Percentiles rank a stretch among this genome's conserved stretches.
These are phyloP conservation scores for Biscogniauxia marginata DNA, from an alignment of 2,329 filamentous ascomycete genomes.

Conservation along the genomic window DNA sequence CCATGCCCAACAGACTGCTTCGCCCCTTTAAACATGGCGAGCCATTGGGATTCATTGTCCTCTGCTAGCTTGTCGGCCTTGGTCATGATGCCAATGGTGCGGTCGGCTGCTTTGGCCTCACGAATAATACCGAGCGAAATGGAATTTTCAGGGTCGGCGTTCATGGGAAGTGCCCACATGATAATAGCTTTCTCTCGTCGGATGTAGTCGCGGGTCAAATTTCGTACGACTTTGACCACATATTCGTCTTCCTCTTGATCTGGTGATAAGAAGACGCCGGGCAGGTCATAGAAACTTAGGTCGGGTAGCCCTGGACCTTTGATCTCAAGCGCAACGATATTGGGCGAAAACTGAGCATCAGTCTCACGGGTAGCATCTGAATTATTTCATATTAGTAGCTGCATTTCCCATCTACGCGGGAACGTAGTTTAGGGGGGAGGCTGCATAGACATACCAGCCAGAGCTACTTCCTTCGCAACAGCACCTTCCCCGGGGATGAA, in stretches of 20 bases:
- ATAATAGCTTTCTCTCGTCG: constrained; percentile 68
- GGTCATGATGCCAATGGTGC: constrained; percentile 75
- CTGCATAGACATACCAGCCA: constrained; percentile 27
- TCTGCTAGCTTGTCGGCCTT: constrained; percentile 72
- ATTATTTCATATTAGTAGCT: constrained; percentile 2
- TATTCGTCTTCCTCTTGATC: constrained; percentile 64
- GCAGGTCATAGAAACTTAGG: constrained; percentile 81
- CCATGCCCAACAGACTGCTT: constrained; percentile 67
- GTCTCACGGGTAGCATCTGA: constrained; percentile 40
- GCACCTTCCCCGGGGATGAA: constrained; percentile 54
- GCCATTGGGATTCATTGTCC: constrained; percentile 55
- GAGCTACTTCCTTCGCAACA: constrained; percentile 37
- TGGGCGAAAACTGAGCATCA: constrained; percentile 74
- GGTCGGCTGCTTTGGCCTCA: constrained; percentile 51
- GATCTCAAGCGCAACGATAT: constrained; percentile 75
- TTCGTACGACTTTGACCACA: constrained; percentile 69
- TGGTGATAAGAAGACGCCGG: constrained; percentile 74
- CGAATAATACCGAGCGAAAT: constrained; percentile 66
- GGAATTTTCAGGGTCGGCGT: constrained; percentile 73
- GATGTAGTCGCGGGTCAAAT: constrained; percentile 70
- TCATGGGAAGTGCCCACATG: constrained; percentile 75
- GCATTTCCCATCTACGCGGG: too few species aligned
- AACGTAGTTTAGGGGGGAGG: not conserved
- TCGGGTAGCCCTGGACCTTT: constrained; percentile 68
- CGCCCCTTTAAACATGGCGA: constrained; percentile 59